These are phyloP conservation scores for Aspergillus sp. DNA, from an alignment of 2,329 filamentous ascomycete species.

Conservation along the genomic window DNA sequence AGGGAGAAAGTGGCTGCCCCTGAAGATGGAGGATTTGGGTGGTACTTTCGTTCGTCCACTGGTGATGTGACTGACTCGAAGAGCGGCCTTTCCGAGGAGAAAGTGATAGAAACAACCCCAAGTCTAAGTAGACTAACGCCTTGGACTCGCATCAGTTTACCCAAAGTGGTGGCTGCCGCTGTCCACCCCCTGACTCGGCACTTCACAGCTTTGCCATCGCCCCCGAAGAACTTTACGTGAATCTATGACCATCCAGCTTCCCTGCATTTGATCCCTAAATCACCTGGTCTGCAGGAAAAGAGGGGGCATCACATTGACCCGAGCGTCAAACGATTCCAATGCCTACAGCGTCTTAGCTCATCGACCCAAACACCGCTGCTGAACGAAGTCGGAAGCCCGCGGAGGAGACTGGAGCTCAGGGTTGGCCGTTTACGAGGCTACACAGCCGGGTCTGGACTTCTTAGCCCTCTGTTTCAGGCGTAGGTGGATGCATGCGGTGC, in stretches of 20 bases:
- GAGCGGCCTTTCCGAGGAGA: background rate
- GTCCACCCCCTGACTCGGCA: background rate
- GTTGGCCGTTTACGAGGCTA: too few relatives aligned
- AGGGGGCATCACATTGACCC: background rate
- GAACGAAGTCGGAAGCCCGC: background rate
- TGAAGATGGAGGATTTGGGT: too few relatives aligned
- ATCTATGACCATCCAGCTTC: too few relatives aligned
- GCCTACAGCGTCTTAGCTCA: background rate
- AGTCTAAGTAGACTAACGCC: background rate
- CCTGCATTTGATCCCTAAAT: too few relatives aligned
- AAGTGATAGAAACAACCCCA: background rate
- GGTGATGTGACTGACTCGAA: background rate
- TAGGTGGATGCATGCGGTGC: background rate
- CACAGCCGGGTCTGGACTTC: too few relatives aligned
- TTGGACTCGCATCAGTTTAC: background rate
- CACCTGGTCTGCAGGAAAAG: background rate
- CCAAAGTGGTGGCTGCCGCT: background rate
- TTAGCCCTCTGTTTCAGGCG: too few relatives aligned
- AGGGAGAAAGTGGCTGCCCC: too few relatives aligned
- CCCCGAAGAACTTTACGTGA: too few relatives aligned
- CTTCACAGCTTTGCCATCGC: background rate
- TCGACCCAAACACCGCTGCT: background rate
- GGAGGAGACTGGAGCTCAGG: background rate
- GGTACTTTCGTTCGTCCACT: background rate
- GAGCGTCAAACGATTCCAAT: background rate